phyloP scores from a whole-genome alignment of 2,329 filamentous ascomycete species.

The Chalaropsis thielavioides region DNA sequence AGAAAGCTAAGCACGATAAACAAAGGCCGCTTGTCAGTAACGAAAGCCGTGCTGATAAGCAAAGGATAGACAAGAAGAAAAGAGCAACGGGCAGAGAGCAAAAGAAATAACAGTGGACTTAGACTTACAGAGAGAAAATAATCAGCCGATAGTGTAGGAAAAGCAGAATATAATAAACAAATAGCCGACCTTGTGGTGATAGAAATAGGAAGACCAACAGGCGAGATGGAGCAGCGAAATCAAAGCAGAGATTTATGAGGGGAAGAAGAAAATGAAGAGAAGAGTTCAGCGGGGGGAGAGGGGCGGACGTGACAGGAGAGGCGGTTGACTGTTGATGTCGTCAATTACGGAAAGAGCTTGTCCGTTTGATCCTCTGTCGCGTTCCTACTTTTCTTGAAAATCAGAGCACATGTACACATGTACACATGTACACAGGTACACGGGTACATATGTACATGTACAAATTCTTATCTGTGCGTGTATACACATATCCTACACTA shows the following conservation, averaged over 20 bases:
- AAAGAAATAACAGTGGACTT: not conserved
- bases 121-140: not conserved
- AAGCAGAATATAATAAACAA: not conserved
- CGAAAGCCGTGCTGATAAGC: not conserved
- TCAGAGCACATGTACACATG: not conserved
- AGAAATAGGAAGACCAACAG: not conserved
- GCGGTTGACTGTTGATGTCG: not conserved
- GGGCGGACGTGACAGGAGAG: not conserved
- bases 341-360: not conserved
- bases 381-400: not conserved
- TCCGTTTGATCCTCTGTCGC: slow-evolving; percentile 4
- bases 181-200: not conserved
- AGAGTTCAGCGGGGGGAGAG: not conserved
- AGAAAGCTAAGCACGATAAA: not conserved
- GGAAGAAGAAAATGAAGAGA: not conserved
- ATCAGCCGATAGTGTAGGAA: not conserved
- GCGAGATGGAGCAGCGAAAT: not conserved
- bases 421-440: not conserved
- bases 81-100: too few species aligned
- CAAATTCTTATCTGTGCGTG: not conserved
- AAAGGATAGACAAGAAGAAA: not conserved
- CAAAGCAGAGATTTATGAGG: not conserved
- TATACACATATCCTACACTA: too few species aligned
- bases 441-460: not conserved
- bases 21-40: not conserved